Evolutionary conservation across 106 monocot genomes (phyloP), one percentile per base, ranked within the genome.

Genomic region (Acorus calamus): DNA sequence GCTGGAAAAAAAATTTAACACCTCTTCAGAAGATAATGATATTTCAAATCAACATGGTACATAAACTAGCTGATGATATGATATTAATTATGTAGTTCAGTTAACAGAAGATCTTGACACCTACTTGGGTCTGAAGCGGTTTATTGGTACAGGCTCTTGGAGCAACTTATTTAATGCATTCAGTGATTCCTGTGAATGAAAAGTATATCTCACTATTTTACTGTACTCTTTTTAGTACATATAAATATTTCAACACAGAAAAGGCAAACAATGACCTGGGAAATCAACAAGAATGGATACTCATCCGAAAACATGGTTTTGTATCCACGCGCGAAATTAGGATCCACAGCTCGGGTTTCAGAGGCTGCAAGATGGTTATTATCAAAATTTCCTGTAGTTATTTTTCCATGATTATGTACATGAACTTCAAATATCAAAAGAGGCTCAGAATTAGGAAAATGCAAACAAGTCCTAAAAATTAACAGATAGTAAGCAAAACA

Each of bases 41-140:
- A 42, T 41, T 28, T 28, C 28, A 28, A 28, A 28, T 28, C 28
- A 28, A 28, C 28, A 28, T 28, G 28, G 28, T 28, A 28, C 1
- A 28, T 1, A 28, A 28, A 28, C 28, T 28, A 28, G 28, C 28
- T 28, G 28, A 28, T 28, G 28, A 28, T 28, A 28, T 28, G 28
- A 28, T 28, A 28, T 28, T 28, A 28, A 28, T 28, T 28, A n/a
- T n/a, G n/a, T n/a, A 28, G 28, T 28, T 28, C 28, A 28, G 28
- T 28, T 1, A 28, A 28, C 28, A 28, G 28, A 28, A 28, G 28
- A 28, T 28, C 28, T 28, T 28, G 28, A 28, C 28, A n/a, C 70
- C 70, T 77, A 94, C 94, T 94, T 94, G 63, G 94, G 81, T 57
- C 94, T 79, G 78, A 94, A 94, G 13, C 90, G 89, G 75, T 94